phyloP scores from a whole-genome alignment of 2,329 filamentous ascomycete species.

The Fonsecaea monophora region DNA sequence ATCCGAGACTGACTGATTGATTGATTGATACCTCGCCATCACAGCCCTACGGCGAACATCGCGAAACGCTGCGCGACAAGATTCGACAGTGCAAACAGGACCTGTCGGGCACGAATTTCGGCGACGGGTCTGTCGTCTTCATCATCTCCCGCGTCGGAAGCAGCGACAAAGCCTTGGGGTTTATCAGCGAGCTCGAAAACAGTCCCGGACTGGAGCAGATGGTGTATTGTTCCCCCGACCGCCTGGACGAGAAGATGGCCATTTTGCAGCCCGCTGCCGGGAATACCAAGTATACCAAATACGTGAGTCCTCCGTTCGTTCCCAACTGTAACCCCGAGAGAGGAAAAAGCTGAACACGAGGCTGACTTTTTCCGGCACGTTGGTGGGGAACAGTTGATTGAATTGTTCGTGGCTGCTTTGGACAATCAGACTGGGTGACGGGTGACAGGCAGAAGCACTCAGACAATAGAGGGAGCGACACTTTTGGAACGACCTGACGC shows the following conservation, averaged over 20 bases:
- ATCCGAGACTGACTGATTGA: background rate
- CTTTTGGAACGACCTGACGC: background rate
- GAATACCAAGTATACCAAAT: background rate
- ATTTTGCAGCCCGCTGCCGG: slow-evolving; percentile 1
- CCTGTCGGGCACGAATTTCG: background rate
- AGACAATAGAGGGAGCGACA: background rate
- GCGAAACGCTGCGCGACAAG: slow-evolving; percentile 1
- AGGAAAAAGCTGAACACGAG: background rate
- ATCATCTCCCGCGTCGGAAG: background rate
- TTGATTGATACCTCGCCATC: background rate
- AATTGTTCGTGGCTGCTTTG: background rate
- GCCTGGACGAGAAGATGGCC: slow-evolving; percentile 2
- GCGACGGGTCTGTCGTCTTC: background rate
- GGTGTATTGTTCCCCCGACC: background rate
- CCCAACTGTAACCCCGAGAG: too few relatives aligned
- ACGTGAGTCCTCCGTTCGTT: background rate
- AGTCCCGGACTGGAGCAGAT: background rate
- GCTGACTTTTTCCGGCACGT: background rate
- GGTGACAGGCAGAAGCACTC: background rate
- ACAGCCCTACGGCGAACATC: background rate
- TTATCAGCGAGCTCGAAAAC: background rate
- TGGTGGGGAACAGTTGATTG: background rate
- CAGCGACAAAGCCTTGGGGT: background rate
- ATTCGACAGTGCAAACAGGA: slow-evolving; percentile 3
- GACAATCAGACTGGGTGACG: background rate